Percentiles rank a stretch among this genome's conserved stretches.
Conservation (phyloP, 208 protist genomes). For the Leishmania gerbilli region DNA sequence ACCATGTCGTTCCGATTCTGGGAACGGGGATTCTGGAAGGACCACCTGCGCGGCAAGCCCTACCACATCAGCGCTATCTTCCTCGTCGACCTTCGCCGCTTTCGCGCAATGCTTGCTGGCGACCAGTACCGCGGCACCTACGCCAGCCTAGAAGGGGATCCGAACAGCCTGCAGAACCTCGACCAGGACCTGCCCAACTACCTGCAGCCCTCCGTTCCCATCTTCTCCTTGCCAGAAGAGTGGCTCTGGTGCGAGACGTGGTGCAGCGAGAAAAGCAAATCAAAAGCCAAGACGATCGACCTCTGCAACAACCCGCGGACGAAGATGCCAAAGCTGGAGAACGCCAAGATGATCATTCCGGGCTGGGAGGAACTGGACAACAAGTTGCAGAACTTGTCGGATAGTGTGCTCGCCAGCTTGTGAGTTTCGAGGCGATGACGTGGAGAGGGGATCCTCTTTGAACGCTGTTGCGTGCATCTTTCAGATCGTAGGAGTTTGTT, state of each 20-base stretch:
- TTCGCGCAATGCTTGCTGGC: slow-evolving; percentile 89
- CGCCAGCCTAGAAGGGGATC: slow-evolving; percentile 85
- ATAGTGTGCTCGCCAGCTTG: slow-evolving; percentile 13
- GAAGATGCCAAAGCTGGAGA: slow-evolving; percentile 95
- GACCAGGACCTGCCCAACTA: slow-evolving; percentile 98
- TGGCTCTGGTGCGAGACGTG: slow-evolving; percentile 99
- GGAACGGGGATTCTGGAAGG: slow-evolving; percentile 94
- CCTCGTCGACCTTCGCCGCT: slow-evolving; percentile 94
- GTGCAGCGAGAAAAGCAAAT: slow-evolving; percentile 94
- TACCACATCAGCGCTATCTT: slow-evolving; percentile 99
- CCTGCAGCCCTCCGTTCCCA: slow-evolving; percentile 92
- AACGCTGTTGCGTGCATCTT: neutral
- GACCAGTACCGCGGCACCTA: slow-evolving; percentile 94
- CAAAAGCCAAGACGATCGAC: slow-evolving; percentile 97
- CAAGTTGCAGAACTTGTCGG: slow-evolving; percentile 55
- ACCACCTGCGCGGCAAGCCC: slow-evolving; percentile 92
- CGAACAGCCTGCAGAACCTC: slow-evolving; percentile 90
- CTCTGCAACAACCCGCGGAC: slow-evolving; percentile 98
- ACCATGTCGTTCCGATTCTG: slow-evolving; percentile 95
- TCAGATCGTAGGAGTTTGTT: neutral
- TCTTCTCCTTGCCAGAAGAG: slow-evolving; percentile 97
- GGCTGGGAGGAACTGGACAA: slow-evolving; percentile 91
- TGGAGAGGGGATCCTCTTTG: neutral
- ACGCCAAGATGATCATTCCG: slow-evolving; percentile 89
- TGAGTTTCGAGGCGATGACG: neutral